Percentiles rank a stretch among this genome's conserved stretches.
These are phyloP conservation scores for Penicillium sp. DNA, from an alignment of 2,329 filamentous ascomycete species.

Conservation along the genomic window DNA sequence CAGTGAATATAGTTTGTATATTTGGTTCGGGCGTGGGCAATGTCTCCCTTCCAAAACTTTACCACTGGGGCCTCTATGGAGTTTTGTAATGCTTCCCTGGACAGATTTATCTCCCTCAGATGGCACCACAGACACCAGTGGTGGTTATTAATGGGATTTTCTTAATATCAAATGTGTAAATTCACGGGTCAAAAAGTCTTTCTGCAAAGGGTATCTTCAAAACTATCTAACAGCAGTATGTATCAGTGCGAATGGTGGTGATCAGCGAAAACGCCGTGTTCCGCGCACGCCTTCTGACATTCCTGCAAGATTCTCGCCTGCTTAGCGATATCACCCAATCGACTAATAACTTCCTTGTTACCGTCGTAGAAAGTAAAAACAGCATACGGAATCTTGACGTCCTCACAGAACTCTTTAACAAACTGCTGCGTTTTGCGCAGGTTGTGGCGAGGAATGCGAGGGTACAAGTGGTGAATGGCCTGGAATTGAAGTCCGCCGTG, in stretches of 20 bases:
- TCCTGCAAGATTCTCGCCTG: conserved; percentile 72
- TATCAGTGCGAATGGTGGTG: conserved; percentile 14
- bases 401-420: conserved; percentile 75
- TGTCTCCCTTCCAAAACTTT: too few species aligned
- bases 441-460: conserved; percentile 79
- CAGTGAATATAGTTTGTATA: too few species aligned
- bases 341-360: conserved; percentile 72
- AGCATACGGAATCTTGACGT: conserved; percentile 78
- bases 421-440: conserved; percentile 69
- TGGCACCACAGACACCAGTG: too few species aligned
- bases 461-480: conserved; percentile 79
- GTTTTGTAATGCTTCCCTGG: too few species aligned
- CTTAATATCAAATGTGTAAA: background rate
- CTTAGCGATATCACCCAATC: conserved; percentile 70
- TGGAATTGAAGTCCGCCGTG: conserved; percentile 88
- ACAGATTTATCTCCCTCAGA: too few species aligned
- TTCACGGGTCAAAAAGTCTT: background rate
- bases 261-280: conserved; percentile 12
- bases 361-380: conserved; percentile 78
- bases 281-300: conserved; percentile 55
- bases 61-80: too few species aligned
- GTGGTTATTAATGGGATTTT: background rate
- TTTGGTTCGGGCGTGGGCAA: too few species aligned
- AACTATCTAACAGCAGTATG: background rate
- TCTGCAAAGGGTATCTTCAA: background rate